These are phyloP conservation scores for Boletus subcaerulescens DNA, from an alignment of 768 basidiomycete genomes.

Conservation along the genomic window DNA sequence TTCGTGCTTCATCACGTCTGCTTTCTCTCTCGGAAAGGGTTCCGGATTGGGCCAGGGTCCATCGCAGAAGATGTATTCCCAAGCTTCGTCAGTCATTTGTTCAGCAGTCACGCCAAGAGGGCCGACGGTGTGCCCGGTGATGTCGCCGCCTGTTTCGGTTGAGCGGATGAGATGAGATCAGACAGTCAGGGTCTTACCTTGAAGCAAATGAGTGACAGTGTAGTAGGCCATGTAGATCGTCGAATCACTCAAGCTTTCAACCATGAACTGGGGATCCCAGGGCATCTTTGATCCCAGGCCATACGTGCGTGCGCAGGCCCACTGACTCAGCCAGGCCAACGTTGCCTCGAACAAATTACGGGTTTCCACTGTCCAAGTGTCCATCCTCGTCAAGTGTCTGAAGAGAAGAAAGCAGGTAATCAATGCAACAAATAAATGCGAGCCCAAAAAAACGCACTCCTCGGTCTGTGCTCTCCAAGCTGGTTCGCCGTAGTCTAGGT, in stretches of 20 bases:
- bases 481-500: slow-evolving; percentile 92
- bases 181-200: slow-evolving; percentile 51
- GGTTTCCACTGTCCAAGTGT: slow-evolving; percentile 89
- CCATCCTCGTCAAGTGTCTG: slow-evolving; percentile 81
- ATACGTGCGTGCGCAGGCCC: slow-evolving; percentile 98
- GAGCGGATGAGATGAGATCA: slow-evolving; percentile 7
- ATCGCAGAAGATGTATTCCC: slow-evolving; percentile 88
- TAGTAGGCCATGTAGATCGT: slow-evolving; percentile 99
- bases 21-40: slow-evolving; percentile 71
- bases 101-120: slow-evolving; percentile 82
- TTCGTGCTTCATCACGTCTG: slow-evolving; percentile 81
- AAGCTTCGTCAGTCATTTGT: slow-evolving; percentile 96
- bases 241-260: slow-evolving; percentile 95
- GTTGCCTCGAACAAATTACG: slow-evolving; percentile 89
- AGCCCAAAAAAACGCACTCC: slow-evolving; percentile 43
- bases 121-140: slow-evolving; percentile 78
- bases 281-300: slow-evolving; percentile 94
- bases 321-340: slow-evolving; percentile 93
- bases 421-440: slow-evolving; percentile 1
- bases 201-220: slow-evolving; percentile 87
- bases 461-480: slow-evolving; percentile 86
- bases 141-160: slow-evolving; percentile 50
- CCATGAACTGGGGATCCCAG: slow-evolving; percentile 95
- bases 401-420: background rate
- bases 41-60: slow-evolving; percentile 71